phyloP scores from a whole-genome alignment of 768 basidiomycete genomes.

The Chalciporus pseudorubinellus region DNA sequence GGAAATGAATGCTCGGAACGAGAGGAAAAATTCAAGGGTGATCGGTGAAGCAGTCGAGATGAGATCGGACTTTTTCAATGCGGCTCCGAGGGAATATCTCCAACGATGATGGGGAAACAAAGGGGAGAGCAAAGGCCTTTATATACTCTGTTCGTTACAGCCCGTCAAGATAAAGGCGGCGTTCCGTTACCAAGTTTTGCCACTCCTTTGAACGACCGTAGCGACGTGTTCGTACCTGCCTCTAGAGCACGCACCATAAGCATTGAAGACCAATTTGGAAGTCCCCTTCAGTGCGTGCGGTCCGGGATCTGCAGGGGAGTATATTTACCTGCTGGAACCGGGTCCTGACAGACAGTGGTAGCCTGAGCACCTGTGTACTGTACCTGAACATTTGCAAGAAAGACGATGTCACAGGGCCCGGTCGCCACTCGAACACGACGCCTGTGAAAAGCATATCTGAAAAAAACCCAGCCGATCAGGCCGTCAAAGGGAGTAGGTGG shows the following conservation, averaged over 20 bases:
- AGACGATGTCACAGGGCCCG: not conserved
- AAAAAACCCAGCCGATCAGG: not conserved
- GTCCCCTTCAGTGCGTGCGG: not conserved
- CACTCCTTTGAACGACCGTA: not conserved
- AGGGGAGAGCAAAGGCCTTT: not conserved
- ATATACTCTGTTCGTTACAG: not conserved
- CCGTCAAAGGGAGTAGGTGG: constrained; percentile 2
- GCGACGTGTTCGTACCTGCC: not conserved
- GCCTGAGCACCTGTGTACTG: not conserved
- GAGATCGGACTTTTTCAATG: not conserved
- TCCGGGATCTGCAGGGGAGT: not conserved
- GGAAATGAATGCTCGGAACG: not conserved
- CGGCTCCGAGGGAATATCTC: not conserved
- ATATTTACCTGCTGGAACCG: not conserved
- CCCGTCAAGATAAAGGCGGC: not conserved
- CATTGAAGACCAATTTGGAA: constrained; percentile 2
- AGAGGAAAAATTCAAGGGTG: not conserved
- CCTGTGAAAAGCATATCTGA: not conserved
- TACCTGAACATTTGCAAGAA: not conserved
- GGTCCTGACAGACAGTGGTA: not conserved
- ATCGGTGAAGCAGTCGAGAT: not conserved
- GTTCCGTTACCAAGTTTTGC: not conserved
- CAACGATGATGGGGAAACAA: constrained; percentile 1
- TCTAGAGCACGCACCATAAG: not conserved
- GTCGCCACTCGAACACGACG: not conserved